Conservation (phyloP, 768 basidiomycete genomes). For the Lentinula boryana region DNA sequence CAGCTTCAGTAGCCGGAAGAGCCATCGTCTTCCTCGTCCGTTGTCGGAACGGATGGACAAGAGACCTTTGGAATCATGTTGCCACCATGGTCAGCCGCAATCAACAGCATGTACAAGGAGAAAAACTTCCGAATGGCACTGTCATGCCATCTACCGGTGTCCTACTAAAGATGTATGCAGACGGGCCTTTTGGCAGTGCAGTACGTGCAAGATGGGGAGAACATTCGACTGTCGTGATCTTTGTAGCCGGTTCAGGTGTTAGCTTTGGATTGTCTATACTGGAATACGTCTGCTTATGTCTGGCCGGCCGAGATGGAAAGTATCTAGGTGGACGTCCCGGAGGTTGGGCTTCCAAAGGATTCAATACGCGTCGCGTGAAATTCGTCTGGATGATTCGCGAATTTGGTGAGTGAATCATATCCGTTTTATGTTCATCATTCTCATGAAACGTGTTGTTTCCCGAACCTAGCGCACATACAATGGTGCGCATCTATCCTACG, state of each 20-base stretch:
- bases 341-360: conserved; percentile 33
- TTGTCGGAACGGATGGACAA: conserved; percentile 65
- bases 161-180: conserved; percentile 50
- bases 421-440: neutral
- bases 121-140: conserved; percentile 22
- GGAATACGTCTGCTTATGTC: conserved; percentile 53
- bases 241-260: conserved; percentile 73
- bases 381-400: conserved; percentile 78
- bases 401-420: conserved; percentile 44
- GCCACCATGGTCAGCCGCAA: conserved; percentile 25
- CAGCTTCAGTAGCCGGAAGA: conserved; percentile 38
- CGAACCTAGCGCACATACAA: conserved; percentile 55
- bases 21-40: conserved; percentile 64
- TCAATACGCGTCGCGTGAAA: conserved; percentile 48
- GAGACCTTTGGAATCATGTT: conserved; percentile 55
- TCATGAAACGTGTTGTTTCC: neutral
- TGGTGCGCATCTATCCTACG: conserved; percentile 69
- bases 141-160: conserved; percentile 38
- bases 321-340: conserved; percentile 40
- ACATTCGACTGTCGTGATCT: conserved; percentile 54
- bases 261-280: conserved; percentile 64
- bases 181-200: conserved; percentile 67
- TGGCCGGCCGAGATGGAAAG: conserved; percentile 49
- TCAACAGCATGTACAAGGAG: conserved; percentile 18
- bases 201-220: conserved; percentile 52